Conservation (phyloP, 352 stramenopile genomes). For the Phytophthora megakarya region DNA sequence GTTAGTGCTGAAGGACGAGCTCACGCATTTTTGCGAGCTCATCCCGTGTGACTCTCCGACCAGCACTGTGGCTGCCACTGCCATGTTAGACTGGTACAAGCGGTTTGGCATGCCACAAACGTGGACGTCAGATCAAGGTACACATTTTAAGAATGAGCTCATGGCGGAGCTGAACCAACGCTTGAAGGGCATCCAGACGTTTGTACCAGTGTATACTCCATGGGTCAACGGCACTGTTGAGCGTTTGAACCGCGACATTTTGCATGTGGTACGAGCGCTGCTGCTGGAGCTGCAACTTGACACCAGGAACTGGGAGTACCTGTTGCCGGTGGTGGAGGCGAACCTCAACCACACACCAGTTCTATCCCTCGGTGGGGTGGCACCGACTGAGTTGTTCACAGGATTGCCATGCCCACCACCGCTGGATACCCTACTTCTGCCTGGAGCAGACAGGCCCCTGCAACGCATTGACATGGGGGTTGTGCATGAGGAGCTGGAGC, state of each 20-base stretch:
- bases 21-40: no score
- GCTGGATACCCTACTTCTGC: background rate
- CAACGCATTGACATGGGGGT: background rate
- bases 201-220: constrained; percentile 1
- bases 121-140: background rate
- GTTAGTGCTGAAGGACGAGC: no score
- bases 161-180: background rate
- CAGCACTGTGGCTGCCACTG: no score
- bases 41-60: no score
- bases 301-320: constrained; percentile 1
- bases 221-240: constrained; percentile 1
- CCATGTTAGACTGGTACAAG: background rate
- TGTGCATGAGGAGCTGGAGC: background rate
- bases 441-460: constrained; percentile 1
- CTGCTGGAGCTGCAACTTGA: constrained; percentile 8
- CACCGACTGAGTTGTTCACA: background rate
- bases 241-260: background rate
- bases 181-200: background rate
- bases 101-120: background rate
- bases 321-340: background rate
- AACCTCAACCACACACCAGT: constrained; percentile 8
- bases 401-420: no score
- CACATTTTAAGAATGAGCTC: background rate
- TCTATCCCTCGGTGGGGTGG: background rate
- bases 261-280: constrained; percentile 1